Evolutionary conservation across 768 basidiomycete species (phyloP).

Genomic region (Pholiota molesta): DNA sequence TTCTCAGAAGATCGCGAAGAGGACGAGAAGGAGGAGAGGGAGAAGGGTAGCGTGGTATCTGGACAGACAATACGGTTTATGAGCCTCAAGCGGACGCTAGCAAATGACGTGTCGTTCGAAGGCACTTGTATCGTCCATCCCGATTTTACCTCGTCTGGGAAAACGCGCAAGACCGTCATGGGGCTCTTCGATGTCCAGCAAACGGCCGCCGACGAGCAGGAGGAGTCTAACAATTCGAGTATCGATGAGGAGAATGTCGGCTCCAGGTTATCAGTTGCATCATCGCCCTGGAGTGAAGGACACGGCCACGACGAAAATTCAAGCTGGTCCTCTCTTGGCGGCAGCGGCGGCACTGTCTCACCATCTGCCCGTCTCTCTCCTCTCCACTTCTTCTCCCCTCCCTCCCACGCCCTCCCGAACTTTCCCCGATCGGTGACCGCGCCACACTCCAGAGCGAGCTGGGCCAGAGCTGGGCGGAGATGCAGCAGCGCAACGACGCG

Average conservation of each 20-base stretch:
- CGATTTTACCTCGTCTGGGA: slow-evolving; percentile 20
- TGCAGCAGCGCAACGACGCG: slow-evolving; percentile 1
- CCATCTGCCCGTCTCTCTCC: slow-evolving; percentile 32
- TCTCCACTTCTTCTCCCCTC: slow-evolving; percentile 31
- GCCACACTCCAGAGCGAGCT: slow-evolving; percentile 59
- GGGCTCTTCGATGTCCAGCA: slow-evolving; percentile 55
- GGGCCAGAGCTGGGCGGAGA: slow-evolving; percentile 28
- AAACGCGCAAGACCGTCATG: slow-evolving; percentile 57
- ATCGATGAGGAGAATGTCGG: slow-evolving; percentile 25
- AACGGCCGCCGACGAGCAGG: neutral
- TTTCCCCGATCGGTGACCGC: slow-evolving; percentile 24
- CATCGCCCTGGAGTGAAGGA: slow-evolving; percentile 32
- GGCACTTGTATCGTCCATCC: slow-evolving; percentile 23
- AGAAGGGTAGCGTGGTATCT: slow-evolving; percentile 20
- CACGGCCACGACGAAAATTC: slow-evolving; percentile 19
- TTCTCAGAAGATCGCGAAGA: slow-evolving; percentile 26
- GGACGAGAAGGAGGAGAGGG: slow-evolving; percentile 9
- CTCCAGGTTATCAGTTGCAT: slow-evolving; percentile 30
- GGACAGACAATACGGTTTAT: slow-evolving; percentile 49
- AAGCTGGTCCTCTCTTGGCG: slow-evolving; percentile 34
- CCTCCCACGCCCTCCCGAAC: slow-evolving; percentile 23
- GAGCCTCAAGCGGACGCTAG: slow-evolving; percentile 48
- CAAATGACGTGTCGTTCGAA: slow-evolving; percentile 29
- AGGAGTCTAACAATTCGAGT: neutral
- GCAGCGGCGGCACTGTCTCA: slow-evolving; percentile 4